phyloP scores from a whole-genome alignment of 768 basidiomycete genomes.

The Boletus rubescentipes region DNA sequence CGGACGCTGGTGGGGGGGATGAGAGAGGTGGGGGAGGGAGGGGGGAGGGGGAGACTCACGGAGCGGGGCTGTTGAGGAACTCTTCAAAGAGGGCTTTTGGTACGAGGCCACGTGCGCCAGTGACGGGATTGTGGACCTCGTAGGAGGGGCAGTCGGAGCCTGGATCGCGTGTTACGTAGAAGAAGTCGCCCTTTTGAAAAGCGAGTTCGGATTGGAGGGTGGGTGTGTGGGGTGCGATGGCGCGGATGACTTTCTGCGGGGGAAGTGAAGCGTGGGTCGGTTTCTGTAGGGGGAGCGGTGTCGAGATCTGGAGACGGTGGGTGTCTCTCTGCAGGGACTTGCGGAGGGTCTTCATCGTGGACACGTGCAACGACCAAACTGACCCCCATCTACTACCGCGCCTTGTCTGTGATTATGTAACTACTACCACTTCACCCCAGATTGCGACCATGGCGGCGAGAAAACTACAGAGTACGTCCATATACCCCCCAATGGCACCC shows the following conservation, averaged over 20 bases:
- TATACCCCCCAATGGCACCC: background rate
- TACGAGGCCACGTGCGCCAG: conserved; percentile 88
- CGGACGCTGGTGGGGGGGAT: no score
- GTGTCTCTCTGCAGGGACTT: conserved; percentile 74
- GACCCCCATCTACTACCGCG: no score
- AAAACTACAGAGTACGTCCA: conserved; percentile 77
- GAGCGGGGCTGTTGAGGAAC: conserved; percentile 68
- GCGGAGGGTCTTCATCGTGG: conserved; percentile 75
- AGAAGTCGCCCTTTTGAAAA: conserved; percentile 95
- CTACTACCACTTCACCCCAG: background rate
- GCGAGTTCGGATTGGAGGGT: conserved; percentile 84
- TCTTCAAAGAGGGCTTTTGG: conserved; percentile 88
- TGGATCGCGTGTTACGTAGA: conserved; percentile 85
- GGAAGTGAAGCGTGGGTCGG: conserved; percentile 71
- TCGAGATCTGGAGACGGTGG: conserved; percentile 63
- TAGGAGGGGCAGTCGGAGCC: conserved; percentile 67
- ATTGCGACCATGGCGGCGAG: conserved; percentile 72
- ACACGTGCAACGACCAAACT: no score
- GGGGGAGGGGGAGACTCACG: conserved; percentile 29
- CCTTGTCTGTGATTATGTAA: no score
- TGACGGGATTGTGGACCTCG: conserved; percentile 92
- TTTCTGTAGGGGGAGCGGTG: conserved; percentile 55
- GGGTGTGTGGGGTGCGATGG: conserved; percentile 63
- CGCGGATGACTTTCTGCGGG: conserved; percentile 95
- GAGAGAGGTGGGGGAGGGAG: no score